Evolutionary conservation across 2,329 filamentous ascomycete genomes (phyloP), one percentile per base, ranked within the genome.

Genomic region (Pyricularia sp.): DNA sequence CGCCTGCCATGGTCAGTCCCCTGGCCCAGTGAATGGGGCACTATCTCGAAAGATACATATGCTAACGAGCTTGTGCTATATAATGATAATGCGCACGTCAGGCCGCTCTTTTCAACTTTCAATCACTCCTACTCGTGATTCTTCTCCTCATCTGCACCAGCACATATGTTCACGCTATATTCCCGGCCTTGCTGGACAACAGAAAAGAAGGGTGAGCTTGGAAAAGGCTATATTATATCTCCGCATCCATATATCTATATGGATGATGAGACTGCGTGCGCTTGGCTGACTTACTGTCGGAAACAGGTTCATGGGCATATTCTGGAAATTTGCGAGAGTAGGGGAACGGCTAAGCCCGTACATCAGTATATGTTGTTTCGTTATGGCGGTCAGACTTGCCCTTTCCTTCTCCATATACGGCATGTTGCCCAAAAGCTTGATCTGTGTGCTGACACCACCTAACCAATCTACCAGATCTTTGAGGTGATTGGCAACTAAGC

Each of bases 71-170:
- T 24, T 22, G 28, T 61, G 60, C 60, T 62, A 24, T 35, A 28
- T 9, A 6, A 28, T 6, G 3, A 40, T 63, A 59, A 26, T 28
- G 26, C 19, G 33, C 10, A 24, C 3, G 26, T 30, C 72, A 97
- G 94, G 90, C 94, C 66, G 94, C 94, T 65, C 88, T 99, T 73
- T 97, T 99, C 87, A 97, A 97, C 80, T 97, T 99, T 81, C 92
- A 97, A 78, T 96, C 92, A 66, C 89, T 97, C 70, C 85, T 99
- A 71, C 86, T 97, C 71, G 93, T 97, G 70, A 87, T 99, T 72
- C 87, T 99, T 63, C 88, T 99, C 70, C 86, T 96, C 70, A 96
- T 97, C 74, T 99, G 94, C 84, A 97, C 94, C 65, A 93, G 90
- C 77, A 87, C 94, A 68, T 97, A 99, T 78, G 84, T 92, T 65